Percentiles rank a stretch among this genome's conserved stretches.
phyloP scores from a whole-genome alignment of 2,329 filamentous ascomycete species.

The Monilinia polystroma region DNA sequence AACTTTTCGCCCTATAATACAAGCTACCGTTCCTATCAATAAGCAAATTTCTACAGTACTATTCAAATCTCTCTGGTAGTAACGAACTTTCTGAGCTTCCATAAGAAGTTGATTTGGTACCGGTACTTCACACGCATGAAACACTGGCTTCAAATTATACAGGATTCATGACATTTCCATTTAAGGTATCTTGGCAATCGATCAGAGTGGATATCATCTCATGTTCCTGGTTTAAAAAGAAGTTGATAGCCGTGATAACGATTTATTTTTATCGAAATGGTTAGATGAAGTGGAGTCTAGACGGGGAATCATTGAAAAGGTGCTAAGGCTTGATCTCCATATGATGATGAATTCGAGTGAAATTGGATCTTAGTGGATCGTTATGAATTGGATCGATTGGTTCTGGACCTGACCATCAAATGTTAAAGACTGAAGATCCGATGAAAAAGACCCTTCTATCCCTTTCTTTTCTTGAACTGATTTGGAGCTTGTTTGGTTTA shows the following conservation, averaged over 20 bases:
- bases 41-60: not conserved
- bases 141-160: not conserved
- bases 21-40: not conserved
- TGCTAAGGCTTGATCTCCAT: conserved; percentile 12
- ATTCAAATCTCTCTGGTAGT: not conserved
- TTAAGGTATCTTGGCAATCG: not conserved
- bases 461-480: conserved; percentile 10
- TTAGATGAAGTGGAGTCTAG: not conserved
- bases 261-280: not conserved
- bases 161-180: not conserved
- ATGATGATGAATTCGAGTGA: not conserved
- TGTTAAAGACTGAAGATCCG: not conserved
- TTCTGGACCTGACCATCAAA: not conserved
- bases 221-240: not conserved
- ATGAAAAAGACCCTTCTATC: conserved; percentile 2
- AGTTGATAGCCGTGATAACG: not conserved
- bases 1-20: not conserved
- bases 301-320: not conserved
- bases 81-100: not conserved
- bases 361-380: not conserved
- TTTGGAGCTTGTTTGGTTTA: not conserved
- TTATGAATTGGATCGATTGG: conserved; percentile 7
- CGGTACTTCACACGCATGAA: not conserved
- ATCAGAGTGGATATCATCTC: not conserved
- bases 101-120: not conserved